A percentile compares a stretch with the other conserved stretches of the same genome.
These are phyloP conservation scores for Tylopilus rubrobrunneus DNA, from an alignment of 768 basidiomycete species.

Conservation along the genomic window DNA sequence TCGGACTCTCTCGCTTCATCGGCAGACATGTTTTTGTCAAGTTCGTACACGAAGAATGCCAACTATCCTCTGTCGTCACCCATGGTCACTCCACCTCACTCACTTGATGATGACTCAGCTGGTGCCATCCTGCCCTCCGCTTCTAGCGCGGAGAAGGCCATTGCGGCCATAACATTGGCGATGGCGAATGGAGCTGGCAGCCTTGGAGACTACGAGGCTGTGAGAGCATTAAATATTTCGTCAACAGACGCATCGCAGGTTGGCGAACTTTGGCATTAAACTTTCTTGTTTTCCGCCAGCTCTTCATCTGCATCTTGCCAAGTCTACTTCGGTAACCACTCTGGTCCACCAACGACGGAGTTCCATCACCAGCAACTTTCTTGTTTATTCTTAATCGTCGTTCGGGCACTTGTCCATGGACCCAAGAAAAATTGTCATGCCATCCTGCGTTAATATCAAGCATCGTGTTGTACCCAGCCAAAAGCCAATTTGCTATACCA, in stretches of 20 bases:
- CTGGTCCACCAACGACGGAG: background rate
- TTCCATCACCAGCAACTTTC: slow-evolving; percentile 6
- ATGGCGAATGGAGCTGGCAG: slow-evolving; percentile 64
- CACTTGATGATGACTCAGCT: slow-evolving; percentile 7
- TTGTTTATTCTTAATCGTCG: slow-evolving; percentile 29
- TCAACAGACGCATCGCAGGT: slow-evolving; percentile 41
- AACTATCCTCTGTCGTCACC: slow-evolving; percentile 7
- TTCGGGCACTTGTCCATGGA: slow-evolving; percentile 14
- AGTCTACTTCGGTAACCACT: slow-evolving; percentile 2
- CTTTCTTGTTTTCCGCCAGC: background rate
- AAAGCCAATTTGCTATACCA: slow-evolving; percentile 24
- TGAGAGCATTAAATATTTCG: slow-evolving; percentile 36
- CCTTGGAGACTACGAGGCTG: slow-evolving; percentile 52
- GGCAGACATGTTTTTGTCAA: slow-evolving; percentile 5
- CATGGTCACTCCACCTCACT: slow-evolving; percentile 11
- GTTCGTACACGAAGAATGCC: slow-evolving; percentile 1
- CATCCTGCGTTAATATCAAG: slow-evolving; percentile 24
- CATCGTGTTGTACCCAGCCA: slow-evolving; percentile 26
- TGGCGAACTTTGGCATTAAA: slow-evolving; percentile 58
- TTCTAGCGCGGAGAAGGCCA: slow-evolving; percentile 53
- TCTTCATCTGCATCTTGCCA: slow-evolving; percentile 1
- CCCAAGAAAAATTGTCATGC: slow-evolving; percentile 17
- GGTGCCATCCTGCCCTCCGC: slow-evolving; percentile 24
- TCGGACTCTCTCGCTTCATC: slow-evolving; percentile 12
- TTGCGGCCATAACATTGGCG: slow-evolving; percentile 55